Conservation (phyloP, 2,329 filamentous ascomycete species). For the Hymenoscyphus fructigenus region DNA sequence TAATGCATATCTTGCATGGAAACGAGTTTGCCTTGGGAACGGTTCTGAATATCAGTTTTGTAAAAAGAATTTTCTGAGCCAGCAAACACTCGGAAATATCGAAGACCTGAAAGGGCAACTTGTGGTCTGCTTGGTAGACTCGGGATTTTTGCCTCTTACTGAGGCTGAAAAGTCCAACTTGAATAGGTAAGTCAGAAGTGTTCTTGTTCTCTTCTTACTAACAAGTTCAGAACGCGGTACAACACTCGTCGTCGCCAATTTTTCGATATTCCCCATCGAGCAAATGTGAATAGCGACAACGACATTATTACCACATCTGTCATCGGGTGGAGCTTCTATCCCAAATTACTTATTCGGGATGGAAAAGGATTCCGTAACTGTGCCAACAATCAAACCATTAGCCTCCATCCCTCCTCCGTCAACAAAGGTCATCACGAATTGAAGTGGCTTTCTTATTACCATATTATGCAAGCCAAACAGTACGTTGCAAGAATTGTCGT, state of each 20-base stretch:
- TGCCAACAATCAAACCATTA: conserved; percentile 88
- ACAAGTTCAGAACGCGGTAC: conserved; percentile 52
- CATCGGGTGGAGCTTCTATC: conserved; percentile 93
- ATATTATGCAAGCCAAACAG: conserved; percentile 92
- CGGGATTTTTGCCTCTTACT: conserved; percentile 76
- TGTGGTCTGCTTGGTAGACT: conserved; percentile 79
- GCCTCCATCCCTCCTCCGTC: conserved; percentile 82
- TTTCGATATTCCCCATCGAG: conserved; percentile 75
- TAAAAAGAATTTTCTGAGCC: conserved; percentile 87
- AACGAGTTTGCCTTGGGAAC: conserved; percentile 68
- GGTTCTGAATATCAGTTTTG: conserved; percentile 86
- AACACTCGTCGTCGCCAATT: conserved; percentile 66
- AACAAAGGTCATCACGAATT: conserved; percentile 71
- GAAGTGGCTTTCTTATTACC: conserved; percentile 90
- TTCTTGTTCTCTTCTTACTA: conserved; percentile 8
- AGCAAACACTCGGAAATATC: conserved; percentile 86
- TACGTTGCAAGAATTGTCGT: conserved; percentile 41
- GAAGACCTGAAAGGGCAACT: conserved; percentile 95
- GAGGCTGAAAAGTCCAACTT: conserved; percentile 69
- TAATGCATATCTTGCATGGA: conserved; percentile 91
- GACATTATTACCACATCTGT: conserved; percentile 78
- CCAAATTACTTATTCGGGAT: conserved; percentile 83
- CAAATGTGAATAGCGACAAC: conserved; percentile 75
- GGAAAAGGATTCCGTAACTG: conserved; percentile 87
- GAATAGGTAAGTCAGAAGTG: conserved; percentile 47